A percentile compares a stretch with the other conserved stretches of the same genome.
phyloP scores from a whole-genome alignment of 257 asterid genomes.

The Nicotiana sylvestris region DNA sequence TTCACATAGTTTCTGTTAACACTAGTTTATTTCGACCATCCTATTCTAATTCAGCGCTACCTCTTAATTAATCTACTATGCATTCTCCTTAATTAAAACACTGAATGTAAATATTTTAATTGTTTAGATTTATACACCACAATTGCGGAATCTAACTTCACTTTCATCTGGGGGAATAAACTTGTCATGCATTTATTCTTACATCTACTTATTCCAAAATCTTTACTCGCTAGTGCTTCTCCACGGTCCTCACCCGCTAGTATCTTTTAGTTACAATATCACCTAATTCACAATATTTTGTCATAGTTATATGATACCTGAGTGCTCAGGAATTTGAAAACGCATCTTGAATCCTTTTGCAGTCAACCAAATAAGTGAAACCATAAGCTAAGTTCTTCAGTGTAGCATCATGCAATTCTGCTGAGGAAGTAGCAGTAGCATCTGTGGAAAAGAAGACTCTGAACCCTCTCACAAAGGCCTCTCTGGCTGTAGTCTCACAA shows the following conservation, averaged over 20 bases:
- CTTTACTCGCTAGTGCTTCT: not conserved
- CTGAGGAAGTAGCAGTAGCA: conserved; percentile 62
- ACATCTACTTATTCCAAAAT: not conserved
- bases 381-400: conserved; percentile 77
- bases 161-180: not conserved
- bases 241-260: not conserved
- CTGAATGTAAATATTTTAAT: too few species aligned
- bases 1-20: too few species aligned
- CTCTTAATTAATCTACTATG: not conserved
- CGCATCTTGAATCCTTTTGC: conserved; percentile 35
- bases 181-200: not conserved
- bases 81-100: not conserved
- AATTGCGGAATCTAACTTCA: not conserved
- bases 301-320: too few species aligned
- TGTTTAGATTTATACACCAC: not conserved
- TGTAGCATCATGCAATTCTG: conserved; percentile 64
- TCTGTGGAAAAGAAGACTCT: conserved; percentile 71
- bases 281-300: not conserved
- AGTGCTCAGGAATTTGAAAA: conserved; percentile 22
- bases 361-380: conserved; percentile 62
- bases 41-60: too few species aligned
- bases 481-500: conserved; percentile 81
- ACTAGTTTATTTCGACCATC: too few species aligned
- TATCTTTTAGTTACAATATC: not conserved
- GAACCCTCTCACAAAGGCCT: conserved; percentile 64